phyloP scores from a whole-genome alignment of 257 asterid genomes.

The Solanum phureja region DNA sequence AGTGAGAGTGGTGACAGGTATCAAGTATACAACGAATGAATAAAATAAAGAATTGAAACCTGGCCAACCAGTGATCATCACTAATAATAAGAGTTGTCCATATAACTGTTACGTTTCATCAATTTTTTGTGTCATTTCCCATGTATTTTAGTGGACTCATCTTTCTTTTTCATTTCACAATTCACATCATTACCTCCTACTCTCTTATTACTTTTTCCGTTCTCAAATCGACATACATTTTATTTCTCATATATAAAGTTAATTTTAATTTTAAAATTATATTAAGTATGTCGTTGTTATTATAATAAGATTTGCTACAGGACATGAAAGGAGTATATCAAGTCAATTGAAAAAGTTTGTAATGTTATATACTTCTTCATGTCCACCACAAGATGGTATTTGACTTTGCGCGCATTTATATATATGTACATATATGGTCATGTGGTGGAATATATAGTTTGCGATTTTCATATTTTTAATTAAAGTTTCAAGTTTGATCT shows the following conservation, averaged over 20 bases:
- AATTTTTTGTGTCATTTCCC: neutral
- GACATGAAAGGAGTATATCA: neutral
- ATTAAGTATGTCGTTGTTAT: too few relatives aligned
- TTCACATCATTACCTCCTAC: neutral
- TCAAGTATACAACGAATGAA: neutral
- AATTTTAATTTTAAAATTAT: neutral
- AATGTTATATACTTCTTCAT: neutral
- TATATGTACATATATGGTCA: neutral
- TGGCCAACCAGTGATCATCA: neutral
- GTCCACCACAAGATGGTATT: neutral
- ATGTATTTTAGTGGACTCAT: neutral
- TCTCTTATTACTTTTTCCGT: neutral
- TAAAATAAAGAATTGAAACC: neutral
- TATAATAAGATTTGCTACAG: too few relatives aligned
- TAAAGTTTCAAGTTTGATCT: neutral
- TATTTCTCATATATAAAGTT: too few relatives aligned
- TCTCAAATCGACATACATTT: too few relatives aligned
- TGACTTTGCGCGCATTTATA: neutral
- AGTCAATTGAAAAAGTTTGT: too few relatives aligned
- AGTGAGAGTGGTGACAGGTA: neutral
- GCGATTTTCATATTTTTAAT: fast-evolving
- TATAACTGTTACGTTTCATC: neutral
- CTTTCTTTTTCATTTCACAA: neutral
- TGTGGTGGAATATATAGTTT: neutral
- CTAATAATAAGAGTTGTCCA: neutral